Evolutionary conservation across 345 rosid genomes (phyloP), one percentile per base, ranked within the genome.

Genomic region (Populus nigra): DNA sequence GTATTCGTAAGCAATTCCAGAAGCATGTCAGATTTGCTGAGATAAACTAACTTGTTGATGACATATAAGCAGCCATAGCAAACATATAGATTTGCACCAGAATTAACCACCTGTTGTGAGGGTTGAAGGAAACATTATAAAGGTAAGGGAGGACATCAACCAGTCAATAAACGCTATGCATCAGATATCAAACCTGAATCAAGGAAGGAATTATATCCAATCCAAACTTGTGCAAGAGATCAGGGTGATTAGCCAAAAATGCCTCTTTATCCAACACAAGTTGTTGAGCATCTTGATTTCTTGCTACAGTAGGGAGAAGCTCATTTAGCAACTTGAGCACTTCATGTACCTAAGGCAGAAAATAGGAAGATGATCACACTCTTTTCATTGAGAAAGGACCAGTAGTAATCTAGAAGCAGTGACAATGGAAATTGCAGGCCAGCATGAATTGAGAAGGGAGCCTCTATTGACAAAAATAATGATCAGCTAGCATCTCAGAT

Each of bases 271-370:
- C 97, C 75, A 79, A 81, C 68, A 84, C 33, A 69, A 77, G 85
- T 79, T 87, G 85, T 78, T 87, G 91, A 85, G 47, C 62, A 77
- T 77, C 85, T 57, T 78, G 82, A 63, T 80, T 88, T 69, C 76
- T 81, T 31, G 81, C 74, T 69, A 88, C 78, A 27, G 84, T 67
- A 39, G 98, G 99, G 55, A 95, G 92, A 81, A 95, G 94, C 87
- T 86, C 94, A 83, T 90, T 87, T 35, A 95, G 87, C 91, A 95
- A 83, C 89, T 93, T 95, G 88, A 95, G 84, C 78, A 95, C 91
- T 88, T 92, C 99, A 81, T 87, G 91, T 76, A 93, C 92, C 99
- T 95, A 87, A 65, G 66, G 66, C 55, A 62, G 62, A 63, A 81
- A 78, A 75, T 33, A 39, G 29, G 41, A 8, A 7, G 36, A 69